phyloP scores from a whole-genome alignment of 2,329 filamentous ascomycete species.

The Raffaelea deltoideospora region DNA sequence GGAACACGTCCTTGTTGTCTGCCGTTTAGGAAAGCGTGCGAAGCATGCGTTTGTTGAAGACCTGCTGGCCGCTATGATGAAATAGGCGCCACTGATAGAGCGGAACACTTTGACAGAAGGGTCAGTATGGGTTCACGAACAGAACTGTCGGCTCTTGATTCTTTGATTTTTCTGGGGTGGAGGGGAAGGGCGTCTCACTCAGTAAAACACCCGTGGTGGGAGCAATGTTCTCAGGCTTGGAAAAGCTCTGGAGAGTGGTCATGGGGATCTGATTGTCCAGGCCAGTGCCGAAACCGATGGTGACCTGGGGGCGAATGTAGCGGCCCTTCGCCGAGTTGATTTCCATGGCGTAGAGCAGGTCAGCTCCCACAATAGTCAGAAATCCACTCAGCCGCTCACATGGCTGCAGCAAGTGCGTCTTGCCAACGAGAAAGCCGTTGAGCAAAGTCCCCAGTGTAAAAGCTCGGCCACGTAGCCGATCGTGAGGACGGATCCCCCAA shows the following conservation, averaged over 20 bases:
- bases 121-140: not conserved
- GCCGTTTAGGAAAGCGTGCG: not conserved
- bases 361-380: not conserved
- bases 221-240: not conserved
- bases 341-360: slow-evolving; percentile 2
- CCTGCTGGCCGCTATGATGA: not conserved
- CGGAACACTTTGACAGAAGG: not conserved
- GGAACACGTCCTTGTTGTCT: slow-evolving; percentile 1
- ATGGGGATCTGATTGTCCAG: slow-evolving; percentile 1
- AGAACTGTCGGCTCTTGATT: not conserved
- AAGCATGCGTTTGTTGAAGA: slow-evolving; percentile 1
- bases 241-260: not conserved
- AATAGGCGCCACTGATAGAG: slow-evolving; percentile 1
- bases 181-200: not conserved
- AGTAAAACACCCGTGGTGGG: not conserved
- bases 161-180: not conserved
- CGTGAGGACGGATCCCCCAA: not conserved
- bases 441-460: not conserved
- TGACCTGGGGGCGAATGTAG: slow-evolving; percentile 1
- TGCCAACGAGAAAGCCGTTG: slow-evolving; percentile 1
- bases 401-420: not conserved
- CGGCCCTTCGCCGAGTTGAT: not conserved
- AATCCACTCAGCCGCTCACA: not conserved
- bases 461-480: not conserved
- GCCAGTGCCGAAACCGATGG: slow-evolving; percentile 1